Conservation (phyloP, 495 filamentous ascomycete species). For the Ramalina intermedia region DNA sequence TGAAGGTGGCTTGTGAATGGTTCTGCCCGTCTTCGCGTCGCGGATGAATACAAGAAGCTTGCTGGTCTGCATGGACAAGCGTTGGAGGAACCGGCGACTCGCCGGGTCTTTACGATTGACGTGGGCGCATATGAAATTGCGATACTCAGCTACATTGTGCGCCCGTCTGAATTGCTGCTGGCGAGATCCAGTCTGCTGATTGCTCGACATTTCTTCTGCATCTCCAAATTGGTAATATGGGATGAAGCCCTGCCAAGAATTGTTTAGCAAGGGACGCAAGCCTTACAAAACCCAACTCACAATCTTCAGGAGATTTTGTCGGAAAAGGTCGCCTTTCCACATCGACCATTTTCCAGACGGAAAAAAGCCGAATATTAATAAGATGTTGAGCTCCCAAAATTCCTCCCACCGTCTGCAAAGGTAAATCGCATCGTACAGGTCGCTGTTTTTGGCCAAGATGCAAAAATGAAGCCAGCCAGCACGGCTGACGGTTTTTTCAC, state of each 20-base stretch:
- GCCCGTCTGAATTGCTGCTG: constrained; percentile 19
- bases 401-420: constrained; percentile 42
- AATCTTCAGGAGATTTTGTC: constrained; percentile 25
- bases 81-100: constrained; percentile 37
- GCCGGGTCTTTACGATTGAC: constrained; percentile 35
- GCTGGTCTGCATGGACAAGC: constrained; percentile 27
- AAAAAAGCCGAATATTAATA: constrained; percentile 35
- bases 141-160: constrained; percentile 25
- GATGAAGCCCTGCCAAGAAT: constrained; percentile 25
- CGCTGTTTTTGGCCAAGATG: constrained; percentile 35
- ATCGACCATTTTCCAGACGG: constrained; percentile 30
- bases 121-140: constrained; percentile 36
- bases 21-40: constrained; percentile 33
- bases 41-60: constrained; percentile 29
- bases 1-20: constrained; percentile 25
- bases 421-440: constrained; percentile 29
- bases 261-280: background rate
- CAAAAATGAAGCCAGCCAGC: constrained; percentile 41
- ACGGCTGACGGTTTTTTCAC: constrained; percentile 33
- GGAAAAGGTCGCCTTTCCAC: constrained; percentile 24
- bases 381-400: constrained; percentile 34
- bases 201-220: constrained; percentile 18
- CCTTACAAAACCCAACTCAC: constrained; percentile 12
- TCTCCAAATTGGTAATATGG: constrained; percentile 25
- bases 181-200: constrained; percentile 20